phyloP scores from a whole-genome alignment of 75 land plant species.

The Ceratopteris richardii region DNA sequence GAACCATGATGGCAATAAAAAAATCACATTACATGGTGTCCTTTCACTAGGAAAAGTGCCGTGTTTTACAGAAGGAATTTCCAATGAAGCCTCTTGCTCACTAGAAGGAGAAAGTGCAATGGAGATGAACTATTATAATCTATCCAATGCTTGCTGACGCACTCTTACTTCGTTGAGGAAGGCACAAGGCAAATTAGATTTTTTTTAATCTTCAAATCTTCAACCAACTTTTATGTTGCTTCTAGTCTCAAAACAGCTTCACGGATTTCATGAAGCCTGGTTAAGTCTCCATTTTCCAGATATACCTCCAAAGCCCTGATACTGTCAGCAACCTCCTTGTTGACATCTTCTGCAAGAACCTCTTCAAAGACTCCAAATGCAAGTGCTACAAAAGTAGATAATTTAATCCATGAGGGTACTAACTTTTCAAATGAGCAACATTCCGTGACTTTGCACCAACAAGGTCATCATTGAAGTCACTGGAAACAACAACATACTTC shows the following conservation, averaged over 20 bases:
- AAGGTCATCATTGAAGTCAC: slow-evolving; percentile 75
- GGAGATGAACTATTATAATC: slow-evolving; percentile 62
- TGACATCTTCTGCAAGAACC: slow-evolving; percentile 62
- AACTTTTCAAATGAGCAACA: slow-evolving; percentile 67
- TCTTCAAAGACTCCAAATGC: slow-evolving; percentile 97
- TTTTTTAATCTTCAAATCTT: too few species aligned
- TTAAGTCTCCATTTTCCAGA: slow-evolving; percentile 45
- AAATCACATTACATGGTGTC: too few species aligned
- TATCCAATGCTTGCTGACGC: slow-evolving; percentile 59
- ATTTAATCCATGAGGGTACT: slow-evolving; percentile 77
- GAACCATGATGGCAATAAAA: too few species aligned
- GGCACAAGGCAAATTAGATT: too few species aligned
- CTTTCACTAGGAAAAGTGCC: too few species aligned
- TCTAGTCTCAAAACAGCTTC: slow-evolving; percentile 56
- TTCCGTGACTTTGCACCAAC: slow-evolving; percentile 98
- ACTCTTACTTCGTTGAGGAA: slow-evolving; percentile 59
- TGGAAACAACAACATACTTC: slow-evolving; percentile 78
- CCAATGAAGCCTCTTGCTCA: slow-evolving; percentile 32
- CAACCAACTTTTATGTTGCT: slow-evolving; percentile 40
- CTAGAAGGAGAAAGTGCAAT: slow-evolving; percentile 28
- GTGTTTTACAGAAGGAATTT: too few species aligned
- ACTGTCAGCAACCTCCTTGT: slow-evolving; percentile 67
- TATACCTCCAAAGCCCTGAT: slow-evolving; percentile 33
- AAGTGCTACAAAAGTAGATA: slow-evolving; percentile 90
- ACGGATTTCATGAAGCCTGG: slow-evolving; percentile 72